phyloP scores from a whole-genome alignment of 257 asterid species.

The Solanum peruvianum region DNA sequence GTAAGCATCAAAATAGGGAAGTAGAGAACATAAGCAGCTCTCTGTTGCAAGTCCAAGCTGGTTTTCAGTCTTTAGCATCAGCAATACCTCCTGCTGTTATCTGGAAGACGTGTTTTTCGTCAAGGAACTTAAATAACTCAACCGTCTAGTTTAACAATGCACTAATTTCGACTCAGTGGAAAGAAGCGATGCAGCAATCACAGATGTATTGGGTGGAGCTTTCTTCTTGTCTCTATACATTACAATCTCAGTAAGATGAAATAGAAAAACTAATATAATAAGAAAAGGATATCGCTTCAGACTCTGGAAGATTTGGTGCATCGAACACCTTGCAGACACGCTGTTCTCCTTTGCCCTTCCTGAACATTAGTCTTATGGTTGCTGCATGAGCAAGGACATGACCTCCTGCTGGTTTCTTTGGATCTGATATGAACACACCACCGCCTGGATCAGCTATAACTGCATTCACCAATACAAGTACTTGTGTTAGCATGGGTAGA shows the following conservation, averaged over 20 bases:
- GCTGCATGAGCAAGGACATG: slow-evolving; percentile 98
- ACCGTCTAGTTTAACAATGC: not conserved
- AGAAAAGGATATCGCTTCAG: slow-evolving; percentile 93
- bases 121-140: slow-evolving; percentile 15
- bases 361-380: slow-evolving; percentile 89
- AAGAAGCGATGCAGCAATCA: not conserved
- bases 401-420: slow-evolving; percentile 98
- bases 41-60: not conserved
- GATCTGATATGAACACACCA: slow-evolving; percentile 93
- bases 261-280: not conserved
- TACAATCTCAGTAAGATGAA: not conserved
- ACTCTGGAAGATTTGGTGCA: slow-evolving; percentile 98
- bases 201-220: not conserved
- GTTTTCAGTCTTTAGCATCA: slow-evolving; percentile 76
- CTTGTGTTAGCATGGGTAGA: not conserved
- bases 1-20: not conserved
- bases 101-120: slow-evolving; percentile 63
- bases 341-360: slow-evolving; percentile 99
- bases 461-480: slow-evolving; percentile 28
- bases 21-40: not conserved
- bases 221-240: not conserved
- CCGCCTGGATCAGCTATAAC: slow-evolving; percentile 99
- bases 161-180: not conserved
- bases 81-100: slow-evolving; percentile 97
- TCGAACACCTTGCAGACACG: slow-evolving; percentile 98